These are phyloP conservation scores for Leishmania aethiopica DNA, from an alignment of 208 protist genomes.

Conservation along the genomic window DNA sequence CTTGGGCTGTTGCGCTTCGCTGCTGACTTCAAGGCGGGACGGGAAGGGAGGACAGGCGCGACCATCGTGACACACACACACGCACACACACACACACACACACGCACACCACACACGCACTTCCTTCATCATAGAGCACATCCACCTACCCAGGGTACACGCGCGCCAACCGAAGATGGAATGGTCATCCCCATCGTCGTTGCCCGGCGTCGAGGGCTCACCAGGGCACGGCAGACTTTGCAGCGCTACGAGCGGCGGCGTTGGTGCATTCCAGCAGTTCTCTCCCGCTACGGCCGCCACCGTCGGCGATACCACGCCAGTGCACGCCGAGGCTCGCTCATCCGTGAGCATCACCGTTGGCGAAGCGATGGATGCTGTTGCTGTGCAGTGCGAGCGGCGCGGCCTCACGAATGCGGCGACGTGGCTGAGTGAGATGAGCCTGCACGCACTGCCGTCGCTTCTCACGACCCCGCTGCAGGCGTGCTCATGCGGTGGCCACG, in stretches of 20 bases:
- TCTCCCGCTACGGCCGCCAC: background rate
- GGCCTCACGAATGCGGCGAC: slow-evolving; percentile 54
- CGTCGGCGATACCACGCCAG: background rate
- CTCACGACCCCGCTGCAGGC: slow-evolving; percentile 6
- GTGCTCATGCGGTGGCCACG: background rate
- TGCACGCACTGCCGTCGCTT: slow-evolving; percentile 49
- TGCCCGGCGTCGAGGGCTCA: background rate
- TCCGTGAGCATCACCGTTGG: slow-evolving; percentile 30
- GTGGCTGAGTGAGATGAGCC: slow-evolving; percentile 73
- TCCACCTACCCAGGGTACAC: background rate
- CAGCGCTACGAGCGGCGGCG: background rate
- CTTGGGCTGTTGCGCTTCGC: background rate
- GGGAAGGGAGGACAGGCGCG: background rate
- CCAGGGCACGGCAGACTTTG: background rate
- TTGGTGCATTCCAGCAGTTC: background rate
- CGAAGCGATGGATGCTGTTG: slow-evolving; percentile 56
- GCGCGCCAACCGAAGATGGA: background rate
- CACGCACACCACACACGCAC: background rate
- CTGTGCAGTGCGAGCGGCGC: slow-evolving; percentile 61
- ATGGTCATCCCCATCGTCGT: background rate
- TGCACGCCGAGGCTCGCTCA: background rate
- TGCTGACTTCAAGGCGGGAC: background rate
- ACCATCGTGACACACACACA: background rate
- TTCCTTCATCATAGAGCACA: slow-evolving; percentile 4
- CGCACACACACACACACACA: background rate